phyloP scores from a whole-genome alignment of 352 stramenopile species.

The Globisporangium radiosum region DNA sequence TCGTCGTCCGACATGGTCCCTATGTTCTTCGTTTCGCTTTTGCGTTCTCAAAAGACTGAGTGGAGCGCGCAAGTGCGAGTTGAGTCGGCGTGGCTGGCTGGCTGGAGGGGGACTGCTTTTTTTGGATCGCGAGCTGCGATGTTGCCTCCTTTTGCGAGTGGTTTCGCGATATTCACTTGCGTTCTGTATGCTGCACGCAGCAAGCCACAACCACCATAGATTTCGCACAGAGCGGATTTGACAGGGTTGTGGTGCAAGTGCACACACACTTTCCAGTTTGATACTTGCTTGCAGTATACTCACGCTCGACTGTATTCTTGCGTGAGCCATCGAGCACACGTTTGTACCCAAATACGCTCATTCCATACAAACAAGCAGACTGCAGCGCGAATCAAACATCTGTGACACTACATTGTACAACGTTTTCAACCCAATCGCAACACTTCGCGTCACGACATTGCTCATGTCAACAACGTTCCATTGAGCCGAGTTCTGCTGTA shows the following conservation, averaged over 20 bases:
- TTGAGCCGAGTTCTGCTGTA: no score
- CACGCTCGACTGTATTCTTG: background rate
- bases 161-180: background rate
- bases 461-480: no score
- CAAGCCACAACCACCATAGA: conserved; percentile 1
- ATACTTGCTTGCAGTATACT: background rate
- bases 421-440: no score
- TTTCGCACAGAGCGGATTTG: background rate
- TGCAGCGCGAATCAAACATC: no score
- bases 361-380: no score
- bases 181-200: background rate
- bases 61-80: background rate
- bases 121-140: background rate
- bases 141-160: background rate
- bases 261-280: background rate
- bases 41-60: background rate
- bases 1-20: conserved; percentile 37
- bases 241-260: background rate
- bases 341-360: no score
- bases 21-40: background rate
- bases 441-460: no score
- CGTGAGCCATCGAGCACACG: no score
- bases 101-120: background rate
- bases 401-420: no score
- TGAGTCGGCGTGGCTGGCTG: no score